Conservation (phyloP, 441 rosid species). For the Euphorbia schlechtendalii region DNA sequence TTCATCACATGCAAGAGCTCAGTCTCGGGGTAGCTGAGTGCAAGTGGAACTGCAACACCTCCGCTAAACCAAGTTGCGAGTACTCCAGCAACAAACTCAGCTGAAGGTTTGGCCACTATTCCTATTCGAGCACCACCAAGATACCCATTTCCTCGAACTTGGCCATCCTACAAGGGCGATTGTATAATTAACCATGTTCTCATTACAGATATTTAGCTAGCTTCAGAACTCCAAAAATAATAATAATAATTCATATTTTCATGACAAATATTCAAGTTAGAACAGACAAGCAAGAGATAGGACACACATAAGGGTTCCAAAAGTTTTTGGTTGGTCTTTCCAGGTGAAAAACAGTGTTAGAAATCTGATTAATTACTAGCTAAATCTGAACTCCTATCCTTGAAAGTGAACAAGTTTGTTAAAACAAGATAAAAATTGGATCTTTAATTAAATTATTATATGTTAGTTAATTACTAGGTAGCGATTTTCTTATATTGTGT, state of each 20-base stretch:
- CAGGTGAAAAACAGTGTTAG: neutral
- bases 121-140: conserved; percentile 90
- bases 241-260: neutral
- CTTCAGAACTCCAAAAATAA: conserved; percentile 21
- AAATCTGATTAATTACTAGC: too few relatives aligned
- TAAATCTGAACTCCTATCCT: neutral
- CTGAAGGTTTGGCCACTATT: conserved; percentile 91
- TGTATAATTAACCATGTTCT: neutral
- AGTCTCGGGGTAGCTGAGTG: conserved; percentile 87
- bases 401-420: neutral
- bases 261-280: neutral
- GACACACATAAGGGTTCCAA: neutral
- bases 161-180: conserved; percentile 21
- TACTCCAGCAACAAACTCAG: conserved; percentile 88
- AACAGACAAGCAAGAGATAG: neutral
- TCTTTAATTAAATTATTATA: neutral
- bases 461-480: neutral
- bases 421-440: neutral
- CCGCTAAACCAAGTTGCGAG: conserved; percentile 92
- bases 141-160: conserved; percentile 30
- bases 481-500: neutral
- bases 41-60: conserved; percentile 97
- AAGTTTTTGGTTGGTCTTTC: neutral
- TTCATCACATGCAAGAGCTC: conserved; percentile 92
- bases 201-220: neutral